Conservation (phyloP, 129 eudicot species). For the Ambrosia artemisiifolia region DNA sequence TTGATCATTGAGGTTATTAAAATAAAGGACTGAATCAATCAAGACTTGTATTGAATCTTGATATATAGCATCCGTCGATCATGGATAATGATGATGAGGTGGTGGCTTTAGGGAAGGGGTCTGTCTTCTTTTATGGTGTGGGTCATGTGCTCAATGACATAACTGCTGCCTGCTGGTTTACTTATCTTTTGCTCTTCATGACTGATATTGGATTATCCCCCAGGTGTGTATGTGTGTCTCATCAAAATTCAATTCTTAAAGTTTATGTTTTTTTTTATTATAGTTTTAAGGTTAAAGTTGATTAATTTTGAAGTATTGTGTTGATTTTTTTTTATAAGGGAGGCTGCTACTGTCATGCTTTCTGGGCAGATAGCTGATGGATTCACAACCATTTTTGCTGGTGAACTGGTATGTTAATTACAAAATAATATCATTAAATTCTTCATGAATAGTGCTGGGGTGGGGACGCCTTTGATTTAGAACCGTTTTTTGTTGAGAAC, state of each 20-base stretch:
- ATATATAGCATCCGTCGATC: neutral
- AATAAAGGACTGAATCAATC: neutral
- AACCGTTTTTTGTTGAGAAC: too few species aligned
- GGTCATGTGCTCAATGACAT: conserved; percentile 99
- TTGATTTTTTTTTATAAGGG: conserved; percentile 34
- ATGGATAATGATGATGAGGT: conserved; percentile 34
- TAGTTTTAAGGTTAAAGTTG: neutral
- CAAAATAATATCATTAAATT: neutral
- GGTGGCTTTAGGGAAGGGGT: conserved; percentile 52
- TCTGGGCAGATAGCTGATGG: conserved; percentile 97
- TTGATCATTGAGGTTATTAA: neutral
- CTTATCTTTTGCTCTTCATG: conserved; percentile 82
- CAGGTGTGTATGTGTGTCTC: conserved; percentile 36
- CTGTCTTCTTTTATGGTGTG: conserved; percentile 72
- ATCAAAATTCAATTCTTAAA: neutral
- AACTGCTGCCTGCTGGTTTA: conserved; percentile 93
- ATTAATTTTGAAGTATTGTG: neutral
- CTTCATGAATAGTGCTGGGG: neutral
- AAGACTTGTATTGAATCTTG: neutral
- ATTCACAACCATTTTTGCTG: conserved; percentile 70
- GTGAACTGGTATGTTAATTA: conserved; percentile 80
- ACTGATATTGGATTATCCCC: conserved; percentile 89
- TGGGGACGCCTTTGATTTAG: too few species aligned
- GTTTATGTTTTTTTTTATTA: neutral
- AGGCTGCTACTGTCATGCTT: conserved; percentile 89